Evolutionary conservation across 2,329 filamentous ascomycete genomes (phyloP), one percentile per base, ranked within the genome.

Genomic region (Neofusicoccum cordaticola): DNA sequence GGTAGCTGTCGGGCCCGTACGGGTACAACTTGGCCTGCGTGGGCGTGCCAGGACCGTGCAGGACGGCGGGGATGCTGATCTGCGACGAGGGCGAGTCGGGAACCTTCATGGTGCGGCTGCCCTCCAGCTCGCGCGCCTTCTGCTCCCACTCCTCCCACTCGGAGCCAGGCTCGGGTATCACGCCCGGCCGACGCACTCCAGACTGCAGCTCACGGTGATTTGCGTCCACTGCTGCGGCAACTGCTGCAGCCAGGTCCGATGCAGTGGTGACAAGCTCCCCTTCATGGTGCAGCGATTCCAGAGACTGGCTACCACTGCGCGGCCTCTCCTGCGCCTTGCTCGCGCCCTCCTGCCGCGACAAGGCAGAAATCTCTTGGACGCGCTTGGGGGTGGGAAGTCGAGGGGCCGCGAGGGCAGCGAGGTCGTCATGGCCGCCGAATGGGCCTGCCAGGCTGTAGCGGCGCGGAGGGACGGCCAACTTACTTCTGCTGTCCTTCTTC

Each of bases 401-500:
- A 47, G 56, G 56, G 15, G 31, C 12, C 5, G 42, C 27, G 31
- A 60, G 47, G 15, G 41, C 9, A 37, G 56, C 31, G 22, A 45
- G 15, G 27, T 60, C 19, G 11, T 60, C 22, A 31, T 60, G 41
- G 2, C 56, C 56, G 31, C 56, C 56, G 27, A 60, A n/a, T 47
- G 56, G 56, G 12, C 56, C 56, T 37, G 56, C 56, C 31, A 60
- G 41, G 39, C 61, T 63, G 27, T 51, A 63, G 39, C 61, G 61
- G 47, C 61, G 61, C 11, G 34, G 41, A 4, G 50, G 48, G 15
- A 45, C 47, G 31, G 39, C 48, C 17, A 63, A 27, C 17, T 53
- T 53, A 27, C 48, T 63, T n/a, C 45, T 63, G 61, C 48, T 52
- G 27, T 63, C 50, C 48, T 63, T 63, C 61, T 63, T 60, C 22